Percentiles rank a stretch among this genome's conserved stretches.
Evolutionary conservation across 2,329 filamentous ascomycete species (phyloP).

Genomic region (Huntiella abstrusa): DNA sequence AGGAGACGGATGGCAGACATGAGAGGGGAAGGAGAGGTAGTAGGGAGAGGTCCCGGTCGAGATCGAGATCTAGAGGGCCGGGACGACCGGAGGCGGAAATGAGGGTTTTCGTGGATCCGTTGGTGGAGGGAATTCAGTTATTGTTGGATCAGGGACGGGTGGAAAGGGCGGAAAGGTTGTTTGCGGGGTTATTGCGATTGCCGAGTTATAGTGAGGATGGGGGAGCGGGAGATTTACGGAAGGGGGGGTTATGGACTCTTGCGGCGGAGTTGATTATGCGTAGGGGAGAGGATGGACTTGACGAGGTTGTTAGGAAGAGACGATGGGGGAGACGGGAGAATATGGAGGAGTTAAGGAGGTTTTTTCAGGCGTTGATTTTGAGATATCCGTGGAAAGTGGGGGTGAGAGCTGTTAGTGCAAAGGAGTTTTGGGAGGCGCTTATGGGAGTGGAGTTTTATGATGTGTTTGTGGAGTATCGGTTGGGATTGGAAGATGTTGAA

Average conservation of each 20-base stretch:
- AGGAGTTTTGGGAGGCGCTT: constrained; percentile 68
- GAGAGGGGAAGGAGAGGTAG: background rate
- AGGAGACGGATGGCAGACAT: background rate
- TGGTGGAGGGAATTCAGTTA: constrained; percentile 8
- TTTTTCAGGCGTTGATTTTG: constrained; percentile 62
- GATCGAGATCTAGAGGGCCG: background rate
- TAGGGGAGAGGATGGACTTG: constrained; percentile 5
- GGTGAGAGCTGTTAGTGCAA: constrained; percentile 24
- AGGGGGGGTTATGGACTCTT: constrained; percentile 57
- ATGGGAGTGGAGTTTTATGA: constrained; percentile 68
- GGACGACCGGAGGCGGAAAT: constrained; percentile 5
- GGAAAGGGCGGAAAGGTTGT: constrained; percentile 7
- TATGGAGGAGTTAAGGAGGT: constrained; percentile 29
- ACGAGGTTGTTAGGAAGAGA: background rate
- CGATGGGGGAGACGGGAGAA: constrained; percentile 29
- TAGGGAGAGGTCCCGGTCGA: background rate
- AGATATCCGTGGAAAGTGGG: constrained; percentile 52
- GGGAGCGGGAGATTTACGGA: constrained; percentile 40
- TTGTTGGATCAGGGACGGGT: constrained; percentile 6
- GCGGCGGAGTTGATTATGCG: constrained; percentile 71
- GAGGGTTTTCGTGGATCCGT: constrained; percentile 4
- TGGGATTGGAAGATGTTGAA: constrained; percentile 15
- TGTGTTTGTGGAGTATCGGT: constrained; percentile 39
- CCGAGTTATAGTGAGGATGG: constrained; percentile 1
- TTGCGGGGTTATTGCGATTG: constrained; percentile 6